Percentiles rank a stretch among this genome's conserved stretches.
These are phyloP conservation scores for Heterobasidion irregulare DNA, from an alignment of 1,284 basidiomycete species.

Conservation along the genomic window DNA sequence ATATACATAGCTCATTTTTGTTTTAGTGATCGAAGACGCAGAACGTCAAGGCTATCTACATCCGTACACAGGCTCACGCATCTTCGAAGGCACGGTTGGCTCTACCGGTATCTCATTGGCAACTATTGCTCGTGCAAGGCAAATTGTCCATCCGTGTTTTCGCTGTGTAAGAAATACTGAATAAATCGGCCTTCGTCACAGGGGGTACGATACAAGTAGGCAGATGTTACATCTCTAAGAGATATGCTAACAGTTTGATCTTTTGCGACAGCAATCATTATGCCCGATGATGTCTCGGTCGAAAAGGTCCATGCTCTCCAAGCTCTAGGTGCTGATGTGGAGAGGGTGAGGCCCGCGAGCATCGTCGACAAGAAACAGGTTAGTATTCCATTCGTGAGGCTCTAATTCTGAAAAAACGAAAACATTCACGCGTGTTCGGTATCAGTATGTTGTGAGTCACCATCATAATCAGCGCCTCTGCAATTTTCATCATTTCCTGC, in stretches of 20 bases:
- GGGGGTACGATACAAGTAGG: slow-evolving; percentile 74
- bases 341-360: slow-evolving; percentile 80
- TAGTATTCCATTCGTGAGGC: slow-evolving; percentile 17
- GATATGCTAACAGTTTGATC: neutral
- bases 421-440: neutral
- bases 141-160: slow-evolving; percentile 12
- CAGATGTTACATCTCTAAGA: neutral
- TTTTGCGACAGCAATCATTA: slow-evolving; percentile 63
- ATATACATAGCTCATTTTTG: neutral
- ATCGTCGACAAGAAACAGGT: slow-evolving; percentile 95
- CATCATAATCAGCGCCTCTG: neutral
- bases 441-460: slow-evolving; percentile 45
- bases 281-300: slow-evolving; percentile 89
- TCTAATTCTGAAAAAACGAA: neutral
- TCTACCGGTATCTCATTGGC: slow-evolving; percentile 97
- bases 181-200: slow-evolving; percentile 16
- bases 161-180: neutral
- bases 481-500: slow-evolving; percentile 4
- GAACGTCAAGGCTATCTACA: slow-evolving; percentile 78
- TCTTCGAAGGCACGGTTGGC: slow-evolving; percentile 97
- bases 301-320: slow-evolving; percentile 86
- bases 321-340: slow-evolving; percentile 83
- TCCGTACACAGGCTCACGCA: slow-evolving; percentile 85
- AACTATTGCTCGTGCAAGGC: slow-evolving; percentile 86
- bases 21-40: slow-evolving; percentile 85